phyloP scores from a whole-genome alignment of 1,284 basidiomycete species.

The Clitocybe nebularis region DNA sequence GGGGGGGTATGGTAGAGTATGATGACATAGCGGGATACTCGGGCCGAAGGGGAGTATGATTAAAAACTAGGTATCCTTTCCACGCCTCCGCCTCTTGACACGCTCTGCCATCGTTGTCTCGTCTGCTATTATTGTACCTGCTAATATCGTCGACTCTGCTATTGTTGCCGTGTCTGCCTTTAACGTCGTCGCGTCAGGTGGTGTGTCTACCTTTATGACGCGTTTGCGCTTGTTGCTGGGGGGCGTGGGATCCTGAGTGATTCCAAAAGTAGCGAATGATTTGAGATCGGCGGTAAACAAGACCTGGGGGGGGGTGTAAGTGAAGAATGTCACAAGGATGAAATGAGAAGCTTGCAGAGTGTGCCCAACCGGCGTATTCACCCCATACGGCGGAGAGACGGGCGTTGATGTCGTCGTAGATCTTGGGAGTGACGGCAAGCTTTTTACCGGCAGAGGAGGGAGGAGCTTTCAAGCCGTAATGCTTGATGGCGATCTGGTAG shows the following conservation, averaged over 20 bases:
- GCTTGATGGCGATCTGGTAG: conserved; percentile 79
- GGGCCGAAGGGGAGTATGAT: too few species aligned
- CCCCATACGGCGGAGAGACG: conserved; percentile 76
- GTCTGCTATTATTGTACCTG: too few species aligned
- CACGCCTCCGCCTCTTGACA: conserved; percentile 24
- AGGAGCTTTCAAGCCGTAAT: conserved; percentile 68
- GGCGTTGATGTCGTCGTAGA: conserved; percentile 74
- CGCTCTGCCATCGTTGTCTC: conserved; percentile 17
- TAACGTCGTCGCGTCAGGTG: too few species aligned
- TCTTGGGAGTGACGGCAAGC: conserved; percentile 67
- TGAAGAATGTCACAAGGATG: neutral
- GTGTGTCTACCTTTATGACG: too few species aligned
- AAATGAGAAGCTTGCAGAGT: conserved; percentile 59
- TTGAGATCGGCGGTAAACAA: conserved; percentile 55
- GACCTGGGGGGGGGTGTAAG: conserved; percentile 37
- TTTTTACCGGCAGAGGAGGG: conserved; percentile 37
- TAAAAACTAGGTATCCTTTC: too few species aligned
- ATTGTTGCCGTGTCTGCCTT: too few species aligned
- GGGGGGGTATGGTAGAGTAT: too few species aligned
- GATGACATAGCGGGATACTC: too few species aligned
- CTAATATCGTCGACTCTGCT: too few species aligned
- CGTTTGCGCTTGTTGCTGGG: conserved; percentile 7
- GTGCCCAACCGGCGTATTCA: conserved; percentile 87
- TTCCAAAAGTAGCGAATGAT: conserved; percentile 40
- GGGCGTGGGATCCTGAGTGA: conserved; percentile 4